Evolutionary conservation across 805 yeast species (phyloP).

Genomic region (Grigorovia yakushimaensis): DNA sequence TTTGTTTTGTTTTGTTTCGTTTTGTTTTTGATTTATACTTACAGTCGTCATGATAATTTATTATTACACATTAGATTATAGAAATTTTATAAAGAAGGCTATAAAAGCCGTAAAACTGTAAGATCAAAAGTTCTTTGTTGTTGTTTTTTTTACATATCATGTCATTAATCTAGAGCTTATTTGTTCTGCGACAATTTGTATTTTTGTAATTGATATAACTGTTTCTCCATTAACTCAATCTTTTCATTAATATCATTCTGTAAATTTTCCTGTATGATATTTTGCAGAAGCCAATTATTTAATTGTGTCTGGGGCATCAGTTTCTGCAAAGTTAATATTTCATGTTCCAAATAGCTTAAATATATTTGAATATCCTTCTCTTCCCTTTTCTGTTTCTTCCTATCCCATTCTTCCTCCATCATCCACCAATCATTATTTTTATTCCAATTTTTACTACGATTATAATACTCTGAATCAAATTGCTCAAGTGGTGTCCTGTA

Average conservation of each 20-base stretch:
- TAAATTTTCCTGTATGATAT: conserved; percentile 2
- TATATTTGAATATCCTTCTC: not conserved
- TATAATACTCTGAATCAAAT: not conserved
- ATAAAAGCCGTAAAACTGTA: no score
- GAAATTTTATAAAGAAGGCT: no score
- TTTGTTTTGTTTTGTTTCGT: no score
- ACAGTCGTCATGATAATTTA: no score
- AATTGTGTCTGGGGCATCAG: conserved; percentile 28
- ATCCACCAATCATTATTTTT: not conserved
- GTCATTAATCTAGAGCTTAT: no score
- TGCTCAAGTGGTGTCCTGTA: not conserved
- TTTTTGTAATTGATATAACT: not conserved
- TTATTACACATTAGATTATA: no score
- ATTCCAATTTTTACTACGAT: not conserved
- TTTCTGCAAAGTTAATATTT: conserved; percentile 30
- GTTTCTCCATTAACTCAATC: not conserved
- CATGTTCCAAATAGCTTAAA: conserved; percentile 24
- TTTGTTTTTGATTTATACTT: no score
- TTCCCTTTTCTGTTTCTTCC: not conserved
- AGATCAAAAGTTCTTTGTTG: no score
- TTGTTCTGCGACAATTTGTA: no score
- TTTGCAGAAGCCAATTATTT: conserved; percentile 32
- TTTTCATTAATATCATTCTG: not conserved
- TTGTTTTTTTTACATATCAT: no score
- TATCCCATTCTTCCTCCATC: not conserved